phyloP scores from a whole-genome alignment of 75 land plant genomes.

The Isoetes taiwanensis region DNA sequence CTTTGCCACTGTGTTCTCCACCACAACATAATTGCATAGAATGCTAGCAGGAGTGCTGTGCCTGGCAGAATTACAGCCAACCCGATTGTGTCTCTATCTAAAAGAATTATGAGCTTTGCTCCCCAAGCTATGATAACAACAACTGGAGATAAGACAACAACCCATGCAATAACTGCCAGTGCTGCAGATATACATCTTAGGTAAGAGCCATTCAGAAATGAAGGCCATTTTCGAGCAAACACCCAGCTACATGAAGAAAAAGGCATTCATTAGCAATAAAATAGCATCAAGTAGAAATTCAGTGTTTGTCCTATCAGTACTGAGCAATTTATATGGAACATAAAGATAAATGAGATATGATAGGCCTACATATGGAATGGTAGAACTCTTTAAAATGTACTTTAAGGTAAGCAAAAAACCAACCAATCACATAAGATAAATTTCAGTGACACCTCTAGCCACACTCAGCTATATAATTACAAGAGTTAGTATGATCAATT shows the following conservation, averaged over 20 bases:
- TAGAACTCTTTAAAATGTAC: too few species aligned
- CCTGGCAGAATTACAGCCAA: conserved; percentile 95
- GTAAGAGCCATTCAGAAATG: conserved; percentile 51
- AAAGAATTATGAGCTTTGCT: conserved; percentile 42
- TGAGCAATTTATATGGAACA: too few species aligned
- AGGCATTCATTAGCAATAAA: background rate
- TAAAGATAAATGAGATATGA: too few species aligned
- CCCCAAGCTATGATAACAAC: conserved; percentile 77
- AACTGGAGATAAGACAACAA: conserved; percentile 75
- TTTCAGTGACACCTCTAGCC: too few species aligned
- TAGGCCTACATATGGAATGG: too few species aligned
- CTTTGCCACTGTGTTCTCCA: conserved; percentile 99
- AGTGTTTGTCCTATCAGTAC: too few species aligned
- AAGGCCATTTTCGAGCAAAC: conserved; percentile 93
- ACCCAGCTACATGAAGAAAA: conserved; percentile 70
- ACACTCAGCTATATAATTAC: too few species aligned
- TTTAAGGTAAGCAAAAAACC: too few species aligned
- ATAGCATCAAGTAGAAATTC: too few species aligned
- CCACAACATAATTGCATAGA: conserved; percentile 98
- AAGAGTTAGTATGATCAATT: too few species aligned
- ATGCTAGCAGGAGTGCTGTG: conserved; percentile 67
- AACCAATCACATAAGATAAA: too few species aligned
- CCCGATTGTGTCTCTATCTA: conserved; percentile 72
- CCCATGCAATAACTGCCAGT: conserved; percentile 57
- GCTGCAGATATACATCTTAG: conserved; percentile 44